A percentile compares a stretch with the other conserved stretches of the same genome.
phyloP scores from a whole-genome alignment of 495 filamentous ascomycete species.

The Neurospora sp. region DNA sequence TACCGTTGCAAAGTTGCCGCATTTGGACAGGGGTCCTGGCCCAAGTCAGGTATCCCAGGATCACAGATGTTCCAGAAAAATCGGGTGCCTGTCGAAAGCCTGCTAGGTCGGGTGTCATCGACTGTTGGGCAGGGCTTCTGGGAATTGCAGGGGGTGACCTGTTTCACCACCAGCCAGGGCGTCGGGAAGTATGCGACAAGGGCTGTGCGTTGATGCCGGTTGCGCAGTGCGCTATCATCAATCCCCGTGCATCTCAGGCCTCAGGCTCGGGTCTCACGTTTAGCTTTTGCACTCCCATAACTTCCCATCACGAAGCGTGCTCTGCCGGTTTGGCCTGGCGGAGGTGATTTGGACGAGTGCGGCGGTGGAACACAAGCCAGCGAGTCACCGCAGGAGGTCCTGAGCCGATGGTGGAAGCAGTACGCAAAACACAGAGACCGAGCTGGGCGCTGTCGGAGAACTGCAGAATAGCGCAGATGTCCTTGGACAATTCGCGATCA shows the following conservation, averaged over 20 bases:
- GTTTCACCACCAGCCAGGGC: conserved; percentile 32
- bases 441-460: conserved; percentile 4
- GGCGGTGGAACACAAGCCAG: conserved; percentile 2
- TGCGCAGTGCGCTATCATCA: conserved; percentile 18
- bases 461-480: conserved; percentile 14
- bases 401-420: conserved; percentile 13
- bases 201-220: conserved; percentile 15
- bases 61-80: conserved; percentile 29
- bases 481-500: conserved; percentile 5
- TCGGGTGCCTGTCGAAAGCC: conserved; percentile 22
- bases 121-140: conserved; percentile 14
- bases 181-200: conserved; percentile 23
- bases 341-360: background rate
- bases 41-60: conserved; percentile 10
- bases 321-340: conserved; percentile 4
- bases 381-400: conserved; percentile 3
- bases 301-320: background rate
- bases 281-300: background rate
- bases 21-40: background rate
- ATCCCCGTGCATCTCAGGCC: background rate
- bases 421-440: background rate
- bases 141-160: conserved; percentile 26
- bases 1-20: background rate
- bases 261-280: background rate
- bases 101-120: conserved; percentile 14